phyloP scores from a whole-genome alignment of 768 basidiomycete species.

The Pleurotus tuber-regium region DNA sequence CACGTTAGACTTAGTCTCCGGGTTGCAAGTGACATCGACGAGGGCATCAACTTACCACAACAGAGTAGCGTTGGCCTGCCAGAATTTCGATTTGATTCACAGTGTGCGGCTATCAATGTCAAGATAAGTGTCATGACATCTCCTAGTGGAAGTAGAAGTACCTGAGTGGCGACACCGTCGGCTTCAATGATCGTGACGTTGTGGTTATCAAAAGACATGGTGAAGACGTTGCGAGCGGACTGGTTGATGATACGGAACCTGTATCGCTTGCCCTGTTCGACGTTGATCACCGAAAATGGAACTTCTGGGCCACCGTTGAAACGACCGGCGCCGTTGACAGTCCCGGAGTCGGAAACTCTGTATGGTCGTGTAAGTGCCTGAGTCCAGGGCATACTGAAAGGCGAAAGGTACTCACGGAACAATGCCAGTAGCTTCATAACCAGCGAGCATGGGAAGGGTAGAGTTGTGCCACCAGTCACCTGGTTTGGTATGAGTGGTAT shows the following conservation, averaged over 20 bases:
- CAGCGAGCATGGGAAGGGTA: constrained; percentile 22
- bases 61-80: constrained; percentile 50
- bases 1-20: no score
- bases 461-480: constrained; percentile 44
- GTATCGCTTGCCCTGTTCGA: constrained; percentile 41
- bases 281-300: constrained; percentile 38
- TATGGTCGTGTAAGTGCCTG: neutral
- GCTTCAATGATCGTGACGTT: constrained; percentile 35
- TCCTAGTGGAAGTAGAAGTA: neutral
- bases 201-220: constrained; percentile 34
- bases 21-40: no score
- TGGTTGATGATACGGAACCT: constrained; percentile 52
- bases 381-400: neutral
- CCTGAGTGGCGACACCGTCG: constrained; percentile 31
- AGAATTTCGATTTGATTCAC: constrained; percentile 41
- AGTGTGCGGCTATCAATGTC: constrained; percentile 15
- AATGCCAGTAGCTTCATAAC: constrained; percentile 21
- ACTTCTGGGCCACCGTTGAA: constrained; percentile 37
- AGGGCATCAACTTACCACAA: constrained; percentile 25
- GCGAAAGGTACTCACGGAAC: constrained; percentile 20
- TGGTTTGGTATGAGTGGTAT: no score
- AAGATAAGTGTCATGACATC: neutral
- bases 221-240: constrained; percentile 43
- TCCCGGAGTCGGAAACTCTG: constrained; percentile 31
- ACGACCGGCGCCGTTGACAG: constrained; percentile 48